Conservation (phyloP, 768 basidiomycete genomes). For the Hortiboletus campestris region DNA sequence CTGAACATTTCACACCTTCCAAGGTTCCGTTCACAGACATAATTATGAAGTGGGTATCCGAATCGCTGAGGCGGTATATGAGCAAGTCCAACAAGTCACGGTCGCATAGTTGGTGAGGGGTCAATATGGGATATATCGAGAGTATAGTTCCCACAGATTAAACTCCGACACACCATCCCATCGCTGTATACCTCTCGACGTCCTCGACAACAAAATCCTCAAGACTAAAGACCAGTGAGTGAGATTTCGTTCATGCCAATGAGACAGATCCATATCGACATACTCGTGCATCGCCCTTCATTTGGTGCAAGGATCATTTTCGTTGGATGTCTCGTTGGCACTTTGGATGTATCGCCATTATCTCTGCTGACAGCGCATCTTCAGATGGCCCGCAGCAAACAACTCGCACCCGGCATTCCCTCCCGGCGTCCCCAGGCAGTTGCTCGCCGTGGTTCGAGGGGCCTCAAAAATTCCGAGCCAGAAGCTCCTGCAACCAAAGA, state of each 20-base stretch:
- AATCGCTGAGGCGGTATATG: conserved; percentile 5
- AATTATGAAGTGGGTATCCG: conserved; percentile 24
- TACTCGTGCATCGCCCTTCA: background rate
- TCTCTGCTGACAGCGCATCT: conserved; percentile 19
- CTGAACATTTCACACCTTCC: conserved; percentile 23
- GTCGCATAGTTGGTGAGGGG: too few relatives aligned
- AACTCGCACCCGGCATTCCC: conserved; percentile 77
- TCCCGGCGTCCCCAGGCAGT: conserved; percentile 80
- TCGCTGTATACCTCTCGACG: conserved; percentile 18
- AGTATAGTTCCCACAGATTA: conserved; percentile 21
- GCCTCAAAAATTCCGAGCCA: conserved; percentile 72
- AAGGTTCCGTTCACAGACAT: conserved; percentile 21
- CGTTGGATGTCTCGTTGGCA: conserved; percentile 34
- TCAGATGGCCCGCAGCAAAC: conserved; percentile 86
- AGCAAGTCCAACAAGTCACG: background rate
- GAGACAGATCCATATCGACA: background rate
- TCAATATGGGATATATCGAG: conserved; percentile 12
- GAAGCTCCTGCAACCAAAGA: conserved; percentile 64
- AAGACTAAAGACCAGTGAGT: conserved; percentile 45
- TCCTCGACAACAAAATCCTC: conserved; percentile 37
- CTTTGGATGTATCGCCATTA: conserved; percentile 35
- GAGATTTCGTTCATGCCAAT: conserved; percentile 20
- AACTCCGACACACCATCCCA: conserved; percentile 24
- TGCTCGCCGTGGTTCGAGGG: conserved; percentile 81
- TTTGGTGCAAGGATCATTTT: conserved; percentile 9